phyloP scores from a whole-genome alignment of 768 basidiomycete genomes.

The Gautieria morchelliformis region DNA sequence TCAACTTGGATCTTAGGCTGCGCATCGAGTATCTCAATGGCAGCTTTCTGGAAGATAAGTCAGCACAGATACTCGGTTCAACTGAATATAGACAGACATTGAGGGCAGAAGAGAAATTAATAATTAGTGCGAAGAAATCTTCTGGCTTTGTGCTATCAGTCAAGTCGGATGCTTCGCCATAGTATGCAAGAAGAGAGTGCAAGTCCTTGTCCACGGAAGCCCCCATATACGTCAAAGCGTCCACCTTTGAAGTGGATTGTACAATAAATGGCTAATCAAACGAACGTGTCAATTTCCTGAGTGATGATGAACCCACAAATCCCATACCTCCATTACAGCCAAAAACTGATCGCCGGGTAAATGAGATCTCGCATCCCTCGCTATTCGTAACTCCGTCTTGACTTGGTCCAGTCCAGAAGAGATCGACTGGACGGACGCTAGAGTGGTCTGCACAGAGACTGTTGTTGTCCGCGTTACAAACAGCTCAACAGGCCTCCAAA shows the following conservation, averaged over 20 bases:
- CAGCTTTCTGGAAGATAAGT: conserved; percentile 48
- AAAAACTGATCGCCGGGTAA: conserved; percentile 51
- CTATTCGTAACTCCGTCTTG: conserved; percentile 41
- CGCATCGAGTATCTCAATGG: conserved; percentile 52
- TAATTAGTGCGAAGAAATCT: conserved; percentile 69
- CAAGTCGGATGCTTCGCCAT: conserved; percentile 62
- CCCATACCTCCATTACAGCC: conserved; percentile 54
- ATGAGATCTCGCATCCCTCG: conserved; percentile 24
- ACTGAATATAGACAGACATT: conserved; percentile 34
- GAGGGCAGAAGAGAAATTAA: conserved; percentile 65
- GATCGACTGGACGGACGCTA: conserved; percentile 50
- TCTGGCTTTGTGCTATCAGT: conserved; percentile 65
- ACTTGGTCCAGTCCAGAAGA: conserved; percentile 48
- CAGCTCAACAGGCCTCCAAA: not conserved
- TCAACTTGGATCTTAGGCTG: conserved; percentile 18
- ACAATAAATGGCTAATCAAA: conserved; percentile 40
- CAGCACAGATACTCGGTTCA: not conserved
- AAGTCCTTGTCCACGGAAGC: conserved; percentile 50
- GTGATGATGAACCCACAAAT: not conserved
- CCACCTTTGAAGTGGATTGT: conserved; percentile 41
- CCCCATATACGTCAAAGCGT: conserved; percentile 58
- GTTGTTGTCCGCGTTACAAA: conserved; percentile 17
- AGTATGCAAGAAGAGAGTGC: conserved; percentile 52
- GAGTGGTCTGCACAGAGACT: conserved; percentile 69
- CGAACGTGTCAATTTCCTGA: not conserved